Percentiles rank a stretch among this genome's conserved stretches.
Evolutionary conservation across 75 land plant genomes (phyloP).

Genomic region (Cryptomeria japonica): DNA sequence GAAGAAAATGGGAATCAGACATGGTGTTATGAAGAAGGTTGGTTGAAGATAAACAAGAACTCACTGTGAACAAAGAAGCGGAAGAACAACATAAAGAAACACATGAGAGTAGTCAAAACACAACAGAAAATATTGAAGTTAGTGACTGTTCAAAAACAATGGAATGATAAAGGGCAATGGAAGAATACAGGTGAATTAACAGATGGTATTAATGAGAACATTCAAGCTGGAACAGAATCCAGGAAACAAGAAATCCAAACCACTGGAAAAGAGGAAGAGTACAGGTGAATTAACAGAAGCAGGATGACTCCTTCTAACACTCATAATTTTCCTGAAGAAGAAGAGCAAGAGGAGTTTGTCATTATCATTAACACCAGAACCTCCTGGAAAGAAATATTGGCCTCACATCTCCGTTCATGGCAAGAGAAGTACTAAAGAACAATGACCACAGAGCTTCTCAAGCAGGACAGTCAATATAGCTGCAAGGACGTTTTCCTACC

Average conservation of each 20-base stretch:
- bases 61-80: not conserved
- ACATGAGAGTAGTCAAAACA: not conserved
- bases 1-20: not conserved
- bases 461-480: too few species aligned
- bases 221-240: not conserved
- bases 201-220: not conserved
- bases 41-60: not conserved
- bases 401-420: too few species aligned
- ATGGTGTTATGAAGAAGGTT: not conserved
- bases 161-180: not conserved
- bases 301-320: too few species aligned
- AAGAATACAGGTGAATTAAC: conserved; percentile 16
- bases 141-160: not conserved
- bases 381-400: too few species aligned
- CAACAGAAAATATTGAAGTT: not conserved
- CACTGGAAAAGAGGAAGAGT: not conserved
- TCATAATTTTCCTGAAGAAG: not conserved
- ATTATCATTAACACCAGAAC: too few species aligned
- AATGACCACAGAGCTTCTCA: too few species aligned
- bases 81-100: not conserved
- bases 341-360: not conserved
- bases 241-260: not conserved
- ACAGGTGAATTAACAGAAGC: too few species aligned
- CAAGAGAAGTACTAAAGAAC: too few species aligned
- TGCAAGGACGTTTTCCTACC: too few species aligned